Base-by-base conservation (phyloP, 345 rosid genomes). In the Arabidopsis suecica region DNA sequence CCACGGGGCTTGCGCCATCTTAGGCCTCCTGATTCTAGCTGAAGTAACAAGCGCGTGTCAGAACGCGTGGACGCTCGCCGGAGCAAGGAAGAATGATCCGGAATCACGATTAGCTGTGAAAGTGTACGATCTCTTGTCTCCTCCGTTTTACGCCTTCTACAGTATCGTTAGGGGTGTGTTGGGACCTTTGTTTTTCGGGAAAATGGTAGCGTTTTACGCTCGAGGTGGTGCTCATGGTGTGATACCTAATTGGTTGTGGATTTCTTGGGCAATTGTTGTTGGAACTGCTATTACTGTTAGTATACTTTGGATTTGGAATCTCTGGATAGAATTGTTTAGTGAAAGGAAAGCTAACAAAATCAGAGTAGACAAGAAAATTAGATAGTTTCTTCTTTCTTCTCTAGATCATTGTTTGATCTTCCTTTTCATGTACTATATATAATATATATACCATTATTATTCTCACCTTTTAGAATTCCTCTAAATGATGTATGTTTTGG, bases 11-110 rank as follows among this genome's bases (percentile, higher is more conserved):
- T 89, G 75, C 65, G 88, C 93, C 4, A 79, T 95, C 5, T 84
- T 94, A 59, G 61, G 78, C 12, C 84, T 95, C 5, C 42, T 95
- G 51, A 50, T 89, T 68, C 88, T 95, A 6, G 97, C 99, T 0
- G 99, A 94, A 72, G 82, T 86, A 22, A 95, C 99, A 53, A 91
- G 99, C 86, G 84, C 82, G 0, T 94, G 97, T 81, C 99, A 90
- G 81, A 91, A 95, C 82, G 82, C 79, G 5, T 95, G 97, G 99
- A 90, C 99, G 0, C 84, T 95, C 5, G 91, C 97, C 20, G 66
- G 83, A 6, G 86, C 78, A 0, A 75, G 93, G 78, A 85, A 87
- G 79, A 13, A 10, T 32, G 97, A 91, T 48, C 78, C 81, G 5
- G 73, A 88, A 59, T 55, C 75, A 7, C 42, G 59, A 30, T 32